These are phyloP conservation scores for Cryoendolithus antarcticus DNA, from an alignment of 2,329 filamentous ascomycete genomes.

Conservation along the genomic window DNA sequence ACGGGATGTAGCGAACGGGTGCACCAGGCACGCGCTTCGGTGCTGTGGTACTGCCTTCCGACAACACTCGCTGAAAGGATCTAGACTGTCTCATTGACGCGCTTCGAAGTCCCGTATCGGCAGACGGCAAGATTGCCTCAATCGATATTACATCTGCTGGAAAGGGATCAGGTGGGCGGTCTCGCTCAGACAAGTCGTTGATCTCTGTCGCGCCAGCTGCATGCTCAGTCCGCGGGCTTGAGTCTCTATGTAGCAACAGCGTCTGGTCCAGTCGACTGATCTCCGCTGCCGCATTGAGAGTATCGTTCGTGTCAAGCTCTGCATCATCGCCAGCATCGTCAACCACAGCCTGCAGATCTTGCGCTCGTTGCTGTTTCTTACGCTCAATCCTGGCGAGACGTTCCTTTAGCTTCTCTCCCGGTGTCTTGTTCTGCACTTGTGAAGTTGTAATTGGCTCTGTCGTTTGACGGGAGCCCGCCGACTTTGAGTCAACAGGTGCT, in stretches of 20 bases:
- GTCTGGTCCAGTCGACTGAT: constrained; percentile 3
- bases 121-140: too few relatives aligned
- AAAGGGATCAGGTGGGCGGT: constrained; percentile 1
- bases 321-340: constrained; percentile 2
- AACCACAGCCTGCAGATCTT: constrained; percentile 3
- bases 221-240: constrained; percentile 1
- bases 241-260: neutral
- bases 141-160: too few relatives aligned
- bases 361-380: constrained; percentile 10
- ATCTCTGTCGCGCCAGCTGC: neutral
- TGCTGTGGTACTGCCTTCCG: constrained; percentile 7
- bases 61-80: constrained; percentile 9
- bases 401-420: constrained; percentile 16
- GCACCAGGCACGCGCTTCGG: constrained; percentile 14
- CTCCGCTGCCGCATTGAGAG: neutral
- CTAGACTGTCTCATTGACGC: too few relatives aligned
- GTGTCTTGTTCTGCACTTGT: constrained; percentile 6
- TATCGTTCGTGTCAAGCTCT: too few relatives aligned
- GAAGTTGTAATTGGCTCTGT: neutral
- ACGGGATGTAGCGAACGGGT: constrained; percentile 18
- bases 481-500: too few relatives aligned
- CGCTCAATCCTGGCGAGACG: constrained; percentile 18
- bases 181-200: neutral
- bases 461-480: neutral
- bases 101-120: too few relatives aligned